Percentiles rank a stretch among this genome's conserved stretches.
phyloP scores from a whole-genome alignment of 164 flowering plant genomes.

The Cinnamomum micranthum region DNA sequence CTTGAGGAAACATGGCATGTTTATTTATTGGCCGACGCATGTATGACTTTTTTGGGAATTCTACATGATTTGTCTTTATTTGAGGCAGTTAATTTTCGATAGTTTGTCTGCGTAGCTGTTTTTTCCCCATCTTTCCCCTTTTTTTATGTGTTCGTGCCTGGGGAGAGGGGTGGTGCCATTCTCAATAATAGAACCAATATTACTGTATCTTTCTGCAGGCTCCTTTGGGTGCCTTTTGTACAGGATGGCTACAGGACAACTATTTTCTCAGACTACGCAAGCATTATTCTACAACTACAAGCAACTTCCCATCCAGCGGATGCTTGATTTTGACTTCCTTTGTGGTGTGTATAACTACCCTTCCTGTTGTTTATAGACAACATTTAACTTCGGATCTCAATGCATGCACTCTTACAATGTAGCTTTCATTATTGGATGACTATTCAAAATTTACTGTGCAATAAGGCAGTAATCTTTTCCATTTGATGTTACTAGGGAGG shows the following conservation, averaged over 20 bases:
- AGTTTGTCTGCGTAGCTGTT: no score
- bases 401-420: not conserved
- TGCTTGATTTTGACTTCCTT: slow-evolving; percentile 99
- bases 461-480: not conserved
- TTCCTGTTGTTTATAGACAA: not conserved
- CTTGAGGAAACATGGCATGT: no score
- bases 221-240: slow-evolving; percentile 9
- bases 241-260: slow-evolving; percentile 90
- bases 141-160: no score
- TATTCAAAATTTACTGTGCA: not conserved
- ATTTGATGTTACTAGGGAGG: slow-evolving; percentile 48
- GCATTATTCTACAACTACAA: slow-evolving; percentile 95
- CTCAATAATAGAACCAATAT: not conserved
- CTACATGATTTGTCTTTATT: no score
- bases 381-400: not conserved
- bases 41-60: no score
- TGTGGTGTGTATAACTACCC: slow-evolving; percentile 51
- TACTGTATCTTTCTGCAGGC: slow-evolving; percentile 11
- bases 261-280: slow-evolving; percentile 88
- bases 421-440: not conserved
- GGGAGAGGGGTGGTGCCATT: not conserved
- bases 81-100: no score
- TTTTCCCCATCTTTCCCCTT: no score
- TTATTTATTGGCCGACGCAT: no score
- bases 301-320: slow-evolving; percentile 95